These are phyloP conservation scores for Chaetomium fimeti DNA, from an alignment of 495 filamentous ascomycete species.

Conservation along the genomic window DNA sequence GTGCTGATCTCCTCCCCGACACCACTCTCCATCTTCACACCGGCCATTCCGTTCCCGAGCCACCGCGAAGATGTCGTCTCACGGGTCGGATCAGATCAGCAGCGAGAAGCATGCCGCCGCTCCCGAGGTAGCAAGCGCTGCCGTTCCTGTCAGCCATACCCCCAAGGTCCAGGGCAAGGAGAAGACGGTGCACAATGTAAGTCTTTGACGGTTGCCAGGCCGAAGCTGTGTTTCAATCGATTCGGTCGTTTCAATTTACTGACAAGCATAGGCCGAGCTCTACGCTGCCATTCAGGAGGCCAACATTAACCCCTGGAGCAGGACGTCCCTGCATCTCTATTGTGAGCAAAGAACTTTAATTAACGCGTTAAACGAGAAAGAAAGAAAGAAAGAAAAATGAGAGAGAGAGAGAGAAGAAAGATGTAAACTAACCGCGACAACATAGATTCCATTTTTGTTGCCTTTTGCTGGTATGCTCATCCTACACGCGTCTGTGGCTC, in stretches of 20 bases:
- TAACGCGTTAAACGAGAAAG: too few relatives aligned
- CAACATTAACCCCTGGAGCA: conserved; percentile 56
- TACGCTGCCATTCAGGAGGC: conserved; percentile 58
- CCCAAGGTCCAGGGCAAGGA: conserved; percentile 39
- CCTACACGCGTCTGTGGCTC: too few relatives aligned
- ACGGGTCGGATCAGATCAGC: conserved; percentile 30
- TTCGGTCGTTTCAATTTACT: neutral
- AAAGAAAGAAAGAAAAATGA: too few relatives aligned
- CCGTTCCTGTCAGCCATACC: conserved; percentile 21
- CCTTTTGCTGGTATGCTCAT: conserved; percentile 42
- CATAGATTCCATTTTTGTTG: conserved; percentile 41
- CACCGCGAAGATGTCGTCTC: conserved; percentile 36
- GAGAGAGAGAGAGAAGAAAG: too few relatives aligned
- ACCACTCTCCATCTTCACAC: conserved; percentile 10
- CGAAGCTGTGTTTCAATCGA: neutral
- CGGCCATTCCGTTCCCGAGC: neutral
- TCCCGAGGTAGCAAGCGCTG: conserved; percentile 20
- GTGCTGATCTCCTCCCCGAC: conserved; percentile 2
- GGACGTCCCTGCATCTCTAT: conserved; percentile 54
- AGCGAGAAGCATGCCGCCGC: conserved; percentile 30
- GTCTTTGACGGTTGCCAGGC: conserved; percentile 24
- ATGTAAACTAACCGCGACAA: neutral
- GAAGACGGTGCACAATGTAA: conserved; percentile 54
- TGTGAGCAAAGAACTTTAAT: conserved; percentile 37
- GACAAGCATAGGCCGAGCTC: conserved; percentile 51